Conservation (phyloP, 306 rosid genomes). For the Herpetospermum pedunculosum region DNA sequence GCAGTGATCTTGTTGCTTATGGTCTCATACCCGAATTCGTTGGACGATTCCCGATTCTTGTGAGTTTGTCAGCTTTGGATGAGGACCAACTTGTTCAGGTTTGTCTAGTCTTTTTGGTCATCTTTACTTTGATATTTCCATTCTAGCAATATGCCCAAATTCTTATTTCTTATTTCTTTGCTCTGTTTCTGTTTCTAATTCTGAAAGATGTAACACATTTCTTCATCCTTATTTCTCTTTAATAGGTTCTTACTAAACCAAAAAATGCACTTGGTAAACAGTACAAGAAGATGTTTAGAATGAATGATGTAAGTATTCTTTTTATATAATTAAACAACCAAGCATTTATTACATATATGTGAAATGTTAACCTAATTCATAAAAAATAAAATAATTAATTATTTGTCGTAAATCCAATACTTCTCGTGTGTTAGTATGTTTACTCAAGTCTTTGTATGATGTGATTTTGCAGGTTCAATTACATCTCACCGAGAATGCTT, state of each 20-base stretch:
- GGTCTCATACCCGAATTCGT: conserved; percentile 71
- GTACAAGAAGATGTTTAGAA: conserved; percentile 59
- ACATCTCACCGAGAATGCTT: conserved; percentile 42
- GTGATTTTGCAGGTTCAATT: conserved; percentile 39
- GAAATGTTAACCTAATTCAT: neutral
- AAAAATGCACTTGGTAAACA: conserved; percentile 64
- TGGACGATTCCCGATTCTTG: conserved; percentile 62
- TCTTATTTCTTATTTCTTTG: neutral
- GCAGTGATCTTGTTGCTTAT: conserved; percentile 52
- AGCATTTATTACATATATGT: neutral
- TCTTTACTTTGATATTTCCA: neutral
- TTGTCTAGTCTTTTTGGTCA: neutral
- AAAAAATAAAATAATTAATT: too few relatives aligned
- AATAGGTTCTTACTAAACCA: conserved; percentile 52
- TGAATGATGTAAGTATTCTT: conserved; percentile 40
- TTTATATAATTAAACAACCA: neutral
- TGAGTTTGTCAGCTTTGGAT: conserved; percentile 48
- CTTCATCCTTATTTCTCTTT: conserved; percentile 9
- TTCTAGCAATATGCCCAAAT: neutral
- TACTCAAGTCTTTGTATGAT: conserved; percentile 1
- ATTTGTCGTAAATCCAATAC: neutral
- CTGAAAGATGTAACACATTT: neutral
- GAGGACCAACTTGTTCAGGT: conserved; percentile 67
- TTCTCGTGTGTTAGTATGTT: conserved; percentile 5
- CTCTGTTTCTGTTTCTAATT: neutral